Conservation (phyloP, 495 filamentous ascomycete genomes). For the Daldinia decipiens region DNA sequence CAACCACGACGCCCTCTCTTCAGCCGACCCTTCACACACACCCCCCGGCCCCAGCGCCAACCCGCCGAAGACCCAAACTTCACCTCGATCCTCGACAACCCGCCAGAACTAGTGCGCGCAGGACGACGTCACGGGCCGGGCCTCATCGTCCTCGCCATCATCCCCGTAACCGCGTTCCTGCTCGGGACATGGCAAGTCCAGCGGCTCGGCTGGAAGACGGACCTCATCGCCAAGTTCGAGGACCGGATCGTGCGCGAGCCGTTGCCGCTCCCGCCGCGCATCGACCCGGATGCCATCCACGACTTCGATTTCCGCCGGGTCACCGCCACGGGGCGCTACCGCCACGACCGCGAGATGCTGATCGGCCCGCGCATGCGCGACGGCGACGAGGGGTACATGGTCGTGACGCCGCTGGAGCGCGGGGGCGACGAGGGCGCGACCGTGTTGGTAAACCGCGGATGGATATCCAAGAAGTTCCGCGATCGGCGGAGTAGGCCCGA, state of each 20-base stretch:
- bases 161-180: conserved; percentile 88
- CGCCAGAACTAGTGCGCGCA: conserved; percentile 76
- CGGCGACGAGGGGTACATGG: conserved; percentile 87
- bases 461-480: conserved; percentile 79
- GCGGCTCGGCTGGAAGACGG: conserved; percentile 91
- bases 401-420: conserved; percentile 89
- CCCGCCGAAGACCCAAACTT: conserved; percentile 77
- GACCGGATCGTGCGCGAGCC: conserved; percentile 88
- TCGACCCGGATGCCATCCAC: conserved; percentile 80
- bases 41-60: conserved; percentile 38
- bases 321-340: conserved; percentile 73
- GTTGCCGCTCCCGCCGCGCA: conserved; percentile 81
- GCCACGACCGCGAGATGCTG: conserved; percentile 95
- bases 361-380: conserved; percentile 90
- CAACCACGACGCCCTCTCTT: neutral
- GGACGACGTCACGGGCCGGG: conserved; percentile 81
- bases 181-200: conserved; percentile 97
- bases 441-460: conserved; percentile 87
- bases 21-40: conserved; percentile 50
- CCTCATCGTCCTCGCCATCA: conserved; percentile 82
- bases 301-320: conserved; percentile 96
- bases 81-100: conserved; percentile 85
- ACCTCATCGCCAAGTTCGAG: conserved; percentile 87
- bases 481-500: conserved; percentile 68
- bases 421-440: conserved; percentile 59